Percentiles rank a stretch among this genome's conserved stretches.
phyloP scores from a whole-genome alignment of 1,139 yeast genomes.

The Candida gigantensis region DNA sequence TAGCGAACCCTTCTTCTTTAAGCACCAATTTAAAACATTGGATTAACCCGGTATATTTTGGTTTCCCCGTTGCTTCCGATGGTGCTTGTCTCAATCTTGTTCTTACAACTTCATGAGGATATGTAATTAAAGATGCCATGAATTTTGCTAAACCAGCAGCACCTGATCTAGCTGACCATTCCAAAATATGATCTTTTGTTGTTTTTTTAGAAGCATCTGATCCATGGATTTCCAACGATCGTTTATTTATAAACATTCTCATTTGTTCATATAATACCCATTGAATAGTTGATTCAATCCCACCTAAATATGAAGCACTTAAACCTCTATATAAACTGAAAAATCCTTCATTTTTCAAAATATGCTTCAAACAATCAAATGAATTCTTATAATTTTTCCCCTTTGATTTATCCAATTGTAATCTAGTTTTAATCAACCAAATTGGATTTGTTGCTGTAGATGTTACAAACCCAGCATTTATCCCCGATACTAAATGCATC shows the following conservation, averaged over 20 bases:
- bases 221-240: constrained; percentile 52
- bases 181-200: constrained; percentile 65
- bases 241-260: constrained; percentile 66
- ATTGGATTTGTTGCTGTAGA: constrained; percentile 99
- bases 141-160: constrained; percentile 98
- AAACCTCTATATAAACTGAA: constrained; percentile 82
- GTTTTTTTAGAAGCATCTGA: constrained; percentile 47
- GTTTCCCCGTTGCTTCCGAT: constrained; percentile 64
- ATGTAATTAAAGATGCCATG: constrained; percentile 87
- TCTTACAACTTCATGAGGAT: constrained; percentile 97
- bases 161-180: constrained; percentile 96
- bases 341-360: constrained; percentile 76
- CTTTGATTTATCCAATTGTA: constrained; percentile 79
- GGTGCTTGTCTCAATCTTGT: constrained; percentile 97
- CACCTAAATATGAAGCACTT: constrained; percentile 93
- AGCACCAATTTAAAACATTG: constrained; percentile 83
- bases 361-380: constrained; percentile 76
- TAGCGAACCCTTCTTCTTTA: constrained; percentile 87
- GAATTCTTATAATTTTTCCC: constrained; percentile 76
- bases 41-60: constrained; percentile 85
- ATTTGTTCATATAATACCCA: constrained; percentile 97
- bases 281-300: constrained; percentile 89
- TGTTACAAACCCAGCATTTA: constrained; percentile 90
- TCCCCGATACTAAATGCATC: constrained; percentile 87
- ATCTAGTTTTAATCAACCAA: constrained; percentile 93